Percentiles rank a stretch among this genome's conserved stretches.
Evolutionary conservation across 345 rosid species (phyloP).

Genomic region (Cardamine chenopodiifolia): DNA sequence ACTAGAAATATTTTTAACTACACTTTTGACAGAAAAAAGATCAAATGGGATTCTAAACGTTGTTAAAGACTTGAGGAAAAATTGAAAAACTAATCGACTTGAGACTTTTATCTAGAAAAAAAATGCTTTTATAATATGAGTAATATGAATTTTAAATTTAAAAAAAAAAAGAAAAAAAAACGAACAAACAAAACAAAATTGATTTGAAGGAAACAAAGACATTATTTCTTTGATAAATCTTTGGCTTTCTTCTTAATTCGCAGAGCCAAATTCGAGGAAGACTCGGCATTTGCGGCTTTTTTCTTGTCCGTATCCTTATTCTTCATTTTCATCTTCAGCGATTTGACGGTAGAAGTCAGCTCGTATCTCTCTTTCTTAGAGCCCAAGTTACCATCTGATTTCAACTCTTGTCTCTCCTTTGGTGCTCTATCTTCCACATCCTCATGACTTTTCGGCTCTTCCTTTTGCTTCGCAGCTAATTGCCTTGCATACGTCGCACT

Average conservation of each 20-base stretch:
- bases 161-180: background rate
- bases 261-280: constrained; percentile 25
- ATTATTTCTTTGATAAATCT: constrained; percentile 23
- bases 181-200: background rate
- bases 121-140: background rate
- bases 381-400: constrained; percentile 26
- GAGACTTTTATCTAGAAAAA: background rate
- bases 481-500: constrained; percentile 85
- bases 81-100: background rate
- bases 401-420: constrained; percentile 22
- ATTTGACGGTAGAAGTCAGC: constrained; percentile 64
- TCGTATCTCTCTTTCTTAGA: constrained; percentile 53
- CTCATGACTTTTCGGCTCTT: constrained; percentile 41
- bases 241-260: constrained; percentile 40
- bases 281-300: background rate
- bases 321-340: constrained; percentile 74
- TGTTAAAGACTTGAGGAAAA: background rate
- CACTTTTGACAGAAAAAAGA: background rate
- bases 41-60: background rate
- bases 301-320: constrained; percentile 39
- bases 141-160: background rate
- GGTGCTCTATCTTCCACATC: constrained; percentile 25
- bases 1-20: no score
- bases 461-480: constrained; percentile 55
- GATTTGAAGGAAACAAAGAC: constrained; percentile 24